Evolutionary conservation across 768 basidiomycete genomes (phyloP).

Genomic region (Dioszegia hungarica): DNA sequence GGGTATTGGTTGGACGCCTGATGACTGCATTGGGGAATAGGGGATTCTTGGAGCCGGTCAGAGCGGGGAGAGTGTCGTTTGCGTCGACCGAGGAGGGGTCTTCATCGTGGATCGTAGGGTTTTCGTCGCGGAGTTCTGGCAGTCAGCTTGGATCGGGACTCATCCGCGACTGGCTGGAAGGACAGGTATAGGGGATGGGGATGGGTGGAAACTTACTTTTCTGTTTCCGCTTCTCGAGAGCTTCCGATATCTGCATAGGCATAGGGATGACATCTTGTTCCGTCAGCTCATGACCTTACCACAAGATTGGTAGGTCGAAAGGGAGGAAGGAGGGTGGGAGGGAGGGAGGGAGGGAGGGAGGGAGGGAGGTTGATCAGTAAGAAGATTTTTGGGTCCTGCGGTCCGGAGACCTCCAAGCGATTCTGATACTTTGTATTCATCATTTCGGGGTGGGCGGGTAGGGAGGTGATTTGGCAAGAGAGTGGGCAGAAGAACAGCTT

Average conservation of each 20-base stretch:
- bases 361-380: constrained; percentile 39
- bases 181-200: too few relatives aligned
- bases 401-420: constrained; percentile 13
- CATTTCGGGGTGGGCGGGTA: constrained; percentile 7
- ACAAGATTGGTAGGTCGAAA: too few relatives aligned
- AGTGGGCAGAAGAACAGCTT: constrained; percentile 8
- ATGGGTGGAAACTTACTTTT: constrained; percentile 26
- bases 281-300: constrained; percentile 3
- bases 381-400: constrained; percentile 45
- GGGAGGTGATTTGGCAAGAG: constrained; percentile 3
- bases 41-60: constrained; percentile 37
- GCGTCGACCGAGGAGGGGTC: neutral
- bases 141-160: constrained; percentile 7
- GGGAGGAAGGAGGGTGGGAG: too few relatives aligned
- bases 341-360: neutral
- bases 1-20: constrained; percentile 36
- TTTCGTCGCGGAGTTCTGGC: constrained; percentile 26
- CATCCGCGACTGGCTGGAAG: too few relatives aligned
- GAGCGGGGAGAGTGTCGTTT: constrained; percentile 29
- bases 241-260: constrained; percentile 43
- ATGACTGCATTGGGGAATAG: constrained; percentile 40
- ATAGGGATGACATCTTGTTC: constrained; percentile 42
- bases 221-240: constrained; percentile 28
- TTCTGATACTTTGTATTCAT: constrained; percentile 33
- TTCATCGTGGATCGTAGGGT: constrained; percentile 27